Conservation (phyloP, 306 rosid species). For the Rosa rugosa region DNA sequence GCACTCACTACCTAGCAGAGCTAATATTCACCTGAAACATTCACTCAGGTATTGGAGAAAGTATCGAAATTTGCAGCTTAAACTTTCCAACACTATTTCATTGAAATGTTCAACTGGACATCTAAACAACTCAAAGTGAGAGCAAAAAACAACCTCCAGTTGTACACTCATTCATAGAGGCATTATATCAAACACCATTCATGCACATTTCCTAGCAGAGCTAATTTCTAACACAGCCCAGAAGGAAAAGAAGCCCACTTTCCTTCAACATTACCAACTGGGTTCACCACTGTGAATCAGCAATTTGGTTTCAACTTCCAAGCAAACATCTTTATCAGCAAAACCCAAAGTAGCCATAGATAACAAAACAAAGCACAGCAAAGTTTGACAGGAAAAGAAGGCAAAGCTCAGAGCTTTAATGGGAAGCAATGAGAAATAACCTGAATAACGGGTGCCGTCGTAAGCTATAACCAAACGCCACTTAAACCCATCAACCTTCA, state of each 20-base stretch:
- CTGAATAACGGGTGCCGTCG: constrained; percentile 81
- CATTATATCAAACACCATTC: constrained; percentile 2
- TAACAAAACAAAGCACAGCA: neutral
- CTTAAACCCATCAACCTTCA: constrained; percentile 45
- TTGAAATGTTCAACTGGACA: neutral
- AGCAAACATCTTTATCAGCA: constrained; percentile 6
- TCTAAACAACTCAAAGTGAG: neutral
- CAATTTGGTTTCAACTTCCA: neutral
- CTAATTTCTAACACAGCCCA: neutral
- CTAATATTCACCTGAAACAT: constrained; percentile 39
- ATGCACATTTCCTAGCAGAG: constrained; percentile 7
- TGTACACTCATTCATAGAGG: neutral
- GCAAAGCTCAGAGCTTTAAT: neutral
- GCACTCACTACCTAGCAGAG: neutral
- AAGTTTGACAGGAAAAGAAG: too few relatives aligned
- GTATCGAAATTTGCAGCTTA: neutral
- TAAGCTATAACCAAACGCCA: constrained; percentile 85
- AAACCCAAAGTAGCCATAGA: neutral
- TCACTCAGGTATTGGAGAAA: neutral
- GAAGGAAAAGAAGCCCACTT: neutral
- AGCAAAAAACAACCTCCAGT: neutral
- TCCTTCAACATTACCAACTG: neutral
- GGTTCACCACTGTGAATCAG: neutral
- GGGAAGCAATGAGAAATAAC: constrained; percentile 22
- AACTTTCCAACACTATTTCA: neutral